Evolutionary conservation across 225 moss, liverwort and hornwort genomes (phyloP), one percentile per base, ranked within the genome.

Genomic region (Sphagnum tenellum): DNA sequence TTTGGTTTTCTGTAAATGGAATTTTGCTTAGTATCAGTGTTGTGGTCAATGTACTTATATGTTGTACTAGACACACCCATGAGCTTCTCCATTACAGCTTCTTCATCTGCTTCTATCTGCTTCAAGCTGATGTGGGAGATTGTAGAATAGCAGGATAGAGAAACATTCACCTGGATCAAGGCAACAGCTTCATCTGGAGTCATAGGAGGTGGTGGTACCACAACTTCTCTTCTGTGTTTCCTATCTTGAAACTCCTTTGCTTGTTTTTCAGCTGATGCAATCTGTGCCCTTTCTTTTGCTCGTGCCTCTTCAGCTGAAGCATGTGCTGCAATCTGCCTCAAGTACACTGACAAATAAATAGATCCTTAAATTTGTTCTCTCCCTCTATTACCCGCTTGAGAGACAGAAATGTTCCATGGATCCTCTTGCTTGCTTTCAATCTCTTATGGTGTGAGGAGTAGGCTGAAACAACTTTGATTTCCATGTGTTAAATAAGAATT

Each of bases 181-280:
- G 60, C 12, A 12, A 86, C 74, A 47, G 78, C 83, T 71, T 90
- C 87, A 2, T 93, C 89, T 75, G 87, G 80, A 0, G 81, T 88
- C 47, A 88, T 62, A 5, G 72, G 83, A 44, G 70, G 81, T 60
- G 81, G 77, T 56, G 76, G 79, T 55, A 62, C 76, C 3, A 67
- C 65, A 58, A 69, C 65, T 72, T 71, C 70, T 56, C 0, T 59
- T 49, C 56, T 74, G 51, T 74, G 50, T 60, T 82, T 79, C 47
- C 80, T 70, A 9, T 79, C 71, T 70, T 84, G 68, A 68, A 95
- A 84, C 0, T 86, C 71, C 11, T 73, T 71, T 7, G n/a, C 61
- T 50, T 64, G 81, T 63, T 84, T 86, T 45, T 64, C 66, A 29
- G 72, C 59, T 12, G 49, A 70, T 59, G 74, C 66, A 59, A 69